Evolutionary conservation across 2,329 filamentous ascomycete species (phyloP), one percentile per base, ranked within the genome.

Genomic region (Colletotrichum zoysiae): DNA sequence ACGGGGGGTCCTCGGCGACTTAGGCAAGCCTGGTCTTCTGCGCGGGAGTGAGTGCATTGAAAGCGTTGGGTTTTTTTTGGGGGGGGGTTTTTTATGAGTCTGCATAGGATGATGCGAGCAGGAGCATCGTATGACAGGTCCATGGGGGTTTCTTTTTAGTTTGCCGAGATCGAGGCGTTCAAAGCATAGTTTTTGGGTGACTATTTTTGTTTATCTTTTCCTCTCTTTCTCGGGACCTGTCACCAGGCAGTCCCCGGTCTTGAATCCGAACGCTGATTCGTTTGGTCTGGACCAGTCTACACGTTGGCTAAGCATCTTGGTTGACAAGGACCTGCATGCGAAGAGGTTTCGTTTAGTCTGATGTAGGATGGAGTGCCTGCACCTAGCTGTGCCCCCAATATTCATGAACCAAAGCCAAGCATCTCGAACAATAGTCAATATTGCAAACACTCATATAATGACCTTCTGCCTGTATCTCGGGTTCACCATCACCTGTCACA

Each of bases 1-100:
- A 81, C 42, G 79, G 79, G 1, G 79, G 79, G 0, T 81, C 80
- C 55, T 81, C 80, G 1, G 78, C 78, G 1, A 77, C 77, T 35
- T 78, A 38, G 8, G n/a, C n/a, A n/a, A 20, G 14, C 6, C 18
- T 7, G 3, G 12, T 58, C 11, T 5, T 18, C 6, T 8, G 20
- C 16, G 3, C 8, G 46, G 46, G 46, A 48, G n/a, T 35, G n/a
- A 30, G 30, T 38, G 18, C 26, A 46, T 48, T 4, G 12, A 9
- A 16, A 57, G 55, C 55, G 57, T 59, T 23, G 11, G 44, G 44
- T 46, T 44, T 20, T 42, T 16, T 3, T 23, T 38, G 26, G 26
- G 26, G 26, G 26, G 26, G 26, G 26, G 26, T 20, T 44, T 30
- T 59, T 23, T 5, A 5, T 11, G 9, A 8, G 18, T 57, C 14